Base-by-base conservation (phyloP, 2,329 filamentous ascomycete species). In the Tricladium varicosporioides region DNA sequence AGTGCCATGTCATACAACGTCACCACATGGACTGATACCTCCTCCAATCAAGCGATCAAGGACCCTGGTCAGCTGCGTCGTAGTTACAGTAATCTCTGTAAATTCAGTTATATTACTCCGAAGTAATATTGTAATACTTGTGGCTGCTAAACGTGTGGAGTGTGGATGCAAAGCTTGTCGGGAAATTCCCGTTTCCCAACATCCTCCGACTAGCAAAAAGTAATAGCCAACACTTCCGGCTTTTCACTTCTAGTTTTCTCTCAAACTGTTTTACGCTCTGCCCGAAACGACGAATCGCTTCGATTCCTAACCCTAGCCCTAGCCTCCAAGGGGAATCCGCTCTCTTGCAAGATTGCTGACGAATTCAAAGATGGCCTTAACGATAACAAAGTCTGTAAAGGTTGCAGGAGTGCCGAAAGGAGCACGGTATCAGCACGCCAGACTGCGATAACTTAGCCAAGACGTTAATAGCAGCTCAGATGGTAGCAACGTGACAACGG, bases 401-500 rank as follows among this genome's bases (percentile, higher is more conserved):
- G 44, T 16, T 46, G 47, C 47, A 14, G 19, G 44, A 46, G n/a
- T 45, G 16, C 16, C 43, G 43, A 45, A 45, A 45, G 43, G n/a
- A 45, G 57, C 53, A 50, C 19, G 58, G 53, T 59, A 55, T 59
- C 56, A 62, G 55, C 53, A 60, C 51, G 27, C 53, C n/a, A 57
- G 50, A 60, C 49, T 54, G 45, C 51, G 58, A 60, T 60, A 50
- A 62, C 59, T 22, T 57, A 32, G 49, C 56, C 19, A 60, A 57
- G 59, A 27, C n/a, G n/a, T n/a, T n/a, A n/a, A 47, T 9, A 46
- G 7, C 15, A 46, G 15, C n/a, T 47, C 11, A 47, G 44, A 47
- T 47, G 44, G 44, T 47, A 9, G 27, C 16, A 47, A 27, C 44
- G n/a, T 47, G 27, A 5, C 15, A 46, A 11, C 22, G 22, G 7